These are phyloP conservation scores for Blastocystis sp. DNA, from an alignment of 352 stramenopile genomes.

Conservation along the genomic window DNA sequence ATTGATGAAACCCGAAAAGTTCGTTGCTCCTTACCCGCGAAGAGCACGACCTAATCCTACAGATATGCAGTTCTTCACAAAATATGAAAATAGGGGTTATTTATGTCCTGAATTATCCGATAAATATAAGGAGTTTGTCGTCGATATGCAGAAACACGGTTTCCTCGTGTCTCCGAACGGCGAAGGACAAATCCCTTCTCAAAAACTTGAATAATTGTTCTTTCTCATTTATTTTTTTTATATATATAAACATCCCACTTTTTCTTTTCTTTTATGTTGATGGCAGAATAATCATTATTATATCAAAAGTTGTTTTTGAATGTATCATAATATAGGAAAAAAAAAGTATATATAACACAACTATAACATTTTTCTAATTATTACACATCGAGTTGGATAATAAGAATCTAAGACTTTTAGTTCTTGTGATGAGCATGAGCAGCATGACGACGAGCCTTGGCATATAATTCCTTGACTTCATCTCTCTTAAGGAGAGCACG, in stretches of 20 bases:
- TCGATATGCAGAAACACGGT: slow-evolving; percentile 27
- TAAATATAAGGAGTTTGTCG: slow-evolving; percentile 21
- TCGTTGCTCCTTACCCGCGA: slow-evolving; percentile 12
- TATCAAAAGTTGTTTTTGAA: too few relatives aligned
- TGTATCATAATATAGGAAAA: too few relatives aligned
- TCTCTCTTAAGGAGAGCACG: slow-evolving; percentile 25
- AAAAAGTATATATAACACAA: too few relatives aligned
- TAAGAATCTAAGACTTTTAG: slow-evolving; percentile 7
- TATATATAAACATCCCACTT: too few relatives aligned
- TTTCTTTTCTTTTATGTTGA: too few relatives aligned
- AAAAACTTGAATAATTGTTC: too few relatives aligned
- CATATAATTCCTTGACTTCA: slow-evolving; percentile 23
- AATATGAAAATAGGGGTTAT: slow-evolving; percentile 29
- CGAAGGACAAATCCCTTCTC: slow-evolving; percentile 2
- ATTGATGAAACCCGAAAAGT: slow-evolving; percentile 23
- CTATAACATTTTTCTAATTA: too few relatives aligned
- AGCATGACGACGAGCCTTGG: slow-evolving; percentile 32
- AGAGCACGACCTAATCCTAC: slow-evolving; percentile 21
- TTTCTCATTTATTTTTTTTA: too few relatives aligned
- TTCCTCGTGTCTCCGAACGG: slow-evolving; percentile 31
- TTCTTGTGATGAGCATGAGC: slow-evolving; percentile 25
- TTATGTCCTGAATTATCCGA: slow-evolving; percentile 22
- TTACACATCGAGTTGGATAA: too few relatives aligned
- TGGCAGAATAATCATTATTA: too few relatives aligned
- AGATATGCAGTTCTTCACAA: slow-evolving; percentile 17